Conservation (phyloP, 805 yeast species). For the Blastobotrys peoriensis region DNA sequence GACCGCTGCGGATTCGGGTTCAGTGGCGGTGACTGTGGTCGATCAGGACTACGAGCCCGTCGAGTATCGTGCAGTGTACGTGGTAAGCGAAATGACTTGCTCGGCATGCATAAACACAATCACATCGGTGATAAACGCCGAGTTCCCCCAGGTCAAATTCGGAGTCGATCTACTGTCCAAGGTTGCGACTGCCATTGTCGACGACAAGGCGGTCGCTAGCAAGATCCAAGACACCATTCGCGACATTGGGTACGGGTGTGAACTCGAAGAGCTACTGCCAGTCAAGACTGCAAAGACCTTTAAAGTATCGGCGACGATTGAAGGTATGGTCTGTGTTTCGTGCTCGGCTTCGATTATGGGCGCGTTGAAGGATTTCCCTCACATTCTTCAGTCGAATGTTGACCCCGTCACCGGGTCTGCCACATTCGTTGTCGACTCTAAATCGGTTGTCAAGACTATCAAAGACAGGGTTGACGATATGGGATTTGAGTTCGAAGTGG, state of each 20-base stretch:
- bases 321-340: slow-evolving; percentile 72
- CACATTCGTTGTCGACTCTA: slow-evolving; percentile 44
- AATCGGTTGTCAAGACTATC: slow-evolving; percentile 35
- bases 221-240: slow-evolving; percentile 42
- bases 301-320: slow-evolving; percentile 54
- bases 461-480: slow-evolving; percentile 53
- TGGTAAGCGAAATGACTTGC: slow-evolving; percentile 66
- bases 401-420: slow-evolving; percentile 59
- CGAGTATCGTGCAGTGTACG: slow-evolving; percentile 45
- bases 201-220: slow-evolving; percentile 45
- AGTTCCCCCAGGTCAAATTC: slow-evolving; percentile 32
- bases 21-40: slow-evolving; percentile 16
- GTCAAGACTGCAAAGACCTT: slow-evolving; percentile 37
- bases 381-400: slow-evolving; percentile 48
- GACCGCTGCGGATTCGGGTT: neutral
- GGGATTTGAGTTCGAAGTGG: slow-evolving; percentile 56
- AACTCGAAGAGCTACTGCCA: slow-evolving; percentile 54
- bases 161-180: slow-evolving; percentile 49
- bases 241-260: slow-evolving; percentile 45
- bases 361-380: slow-evolving; percentile 39
- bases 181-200: slow-evolving; percentile 47
- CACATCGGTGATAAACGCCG: slow-evolving; percentile 34
- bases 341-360: slow-evolving; percentile 54
- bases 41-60: slow-evolving; percentile 25
- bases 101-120: slow-evolving; percentile 52